Evolutionary conservation across 2,329 filamentous ascomycete genomes (phyloP).

Genomic region (Fusarium sp.): DNA sequence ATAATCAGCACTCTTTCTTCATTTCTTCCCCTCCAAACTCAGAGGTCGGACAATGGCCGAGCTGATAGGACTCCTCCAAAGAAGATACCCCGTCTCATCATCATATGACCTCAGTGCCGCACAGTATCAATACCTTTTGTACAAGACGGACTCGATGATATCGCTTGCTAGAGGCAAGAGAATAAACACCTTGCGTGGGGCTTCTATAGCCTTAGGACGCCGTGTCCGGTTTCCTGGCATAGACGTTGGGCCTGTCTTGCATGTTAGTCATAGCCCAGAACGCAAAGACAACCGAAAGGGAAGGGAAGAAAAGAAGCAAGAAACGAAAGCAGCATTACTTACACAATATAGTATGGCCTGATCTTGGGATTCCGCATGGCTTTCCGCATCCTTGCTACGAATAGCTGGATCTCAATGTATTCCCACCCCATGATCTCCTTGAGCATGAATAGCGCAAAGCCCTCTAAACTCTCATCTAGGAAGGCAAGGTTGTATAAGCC

Average conservation of each 20-base stretch:
- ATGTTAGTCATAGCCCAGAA: not conserved
- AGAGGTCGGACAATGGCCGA: too few species aligned
- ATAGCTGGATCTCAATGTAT: slow-evolving; percentile 9
- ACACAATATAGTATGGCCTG: slow-evolving; percentile 21
- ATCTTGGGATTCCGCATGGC: slow-evolving; percentile 17
- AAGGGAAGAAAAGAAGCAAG: not conserved
- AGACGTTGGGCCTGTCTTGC: not conserved
- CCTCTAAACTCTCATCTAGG: slow-evolving; percentile 43
- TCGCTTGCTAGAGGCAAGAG: too few species aligned
- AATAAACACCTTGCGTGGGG: too few species aligned
- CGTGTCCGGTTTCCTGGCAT: not conserved
- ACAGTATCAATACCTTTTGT: too few species aligned
- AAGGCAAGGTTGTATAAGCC: slow-evolving; percentile 48
- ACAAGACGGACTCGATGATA: too few species aligned
- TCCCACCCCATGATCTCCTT: slow-evolving; percentile 46
- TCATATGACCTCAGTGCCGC: too few species aligned
- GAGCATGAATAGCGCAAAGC: slow-evolving; percentile 43
- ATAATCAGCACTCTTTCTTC: too few species aligned
- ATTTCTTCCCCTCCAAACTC: too few species aligned
- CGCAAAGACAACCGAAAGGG: not conserved
- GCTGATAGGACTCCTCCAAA: too few species aligned
- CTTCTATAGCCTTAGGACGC: not conserved
- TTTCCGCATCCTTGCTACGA: slow-evolving; percentile 38
- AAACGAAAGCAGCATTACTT: not conserved
- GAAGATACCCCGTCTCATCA: too few species aligned